Conservation (phyloP, 306 rosid genomes). For the Fragaria iinumae region DNA sequence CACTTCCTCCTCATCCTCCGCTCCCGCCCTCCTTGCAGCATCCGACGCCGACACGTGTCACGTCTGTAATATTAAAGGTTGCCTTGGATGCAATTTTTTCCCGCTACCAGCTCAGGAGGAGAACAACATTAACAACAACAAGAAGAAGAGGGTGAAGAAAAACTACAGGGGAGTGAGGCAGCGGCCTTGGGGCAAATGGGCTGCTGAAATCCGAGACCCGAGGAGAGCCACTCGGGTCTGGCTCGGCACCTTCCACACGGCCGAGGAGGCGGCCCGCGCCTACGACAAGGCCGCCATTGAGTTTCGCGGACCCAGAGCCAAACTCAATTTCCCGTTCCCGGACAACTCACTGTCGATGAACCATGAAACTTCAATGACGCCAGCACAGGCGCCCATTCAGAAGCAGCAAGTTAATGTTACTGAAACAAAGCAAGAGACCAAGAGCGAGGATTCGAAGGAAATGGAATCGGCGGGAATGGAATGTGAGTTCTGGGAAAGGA, state of each 20-base stretch:
- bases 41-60: constrained; percentile 42
- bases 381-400: not conserved
- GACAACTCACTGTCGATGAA: constrained; percentile 45
- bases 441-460: not conserved
- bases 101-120: constrained; percentile 39
- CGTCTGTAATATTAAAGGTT: constrained; percentile 51
- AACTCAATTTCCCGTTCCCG: constrained; percentile 71
- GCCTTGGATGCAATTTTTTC: constrained; percentile 66
- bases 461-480: not conserved
- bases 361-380: not conserved
- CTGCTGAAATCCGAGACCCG: constrained; percentile 91
- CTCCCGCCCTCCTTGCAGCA: not conserved
- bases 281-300: constrained; percentile 80
- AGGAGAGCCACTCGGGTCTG: constrained; percentile 64
- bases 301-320: constrained; percentile 89
- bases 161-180: constrained; percentile 89
- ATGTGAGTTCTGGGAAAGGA: constrained; percentile 44
- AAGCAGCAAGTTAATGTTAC: not conserved
- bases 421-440: constrained; percentile 1
- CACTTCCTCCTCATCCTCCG: not conserved
- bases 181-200: constrained; percentile 98
- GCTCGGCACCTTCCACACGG: constrained; percentile 78
- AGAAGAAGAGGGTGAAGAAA: constrained; percentile 48
- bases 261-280: constrained; percentile 84
- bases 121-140: not conserved